A percentile compares a stretch with the other conserved stretches of the same genome.
These are phyloP conservation scores for Hebeloma cylindrosporum DNA, from an alignment of 768 basidiomycete species.

Conservation along the genomic window DNA sequence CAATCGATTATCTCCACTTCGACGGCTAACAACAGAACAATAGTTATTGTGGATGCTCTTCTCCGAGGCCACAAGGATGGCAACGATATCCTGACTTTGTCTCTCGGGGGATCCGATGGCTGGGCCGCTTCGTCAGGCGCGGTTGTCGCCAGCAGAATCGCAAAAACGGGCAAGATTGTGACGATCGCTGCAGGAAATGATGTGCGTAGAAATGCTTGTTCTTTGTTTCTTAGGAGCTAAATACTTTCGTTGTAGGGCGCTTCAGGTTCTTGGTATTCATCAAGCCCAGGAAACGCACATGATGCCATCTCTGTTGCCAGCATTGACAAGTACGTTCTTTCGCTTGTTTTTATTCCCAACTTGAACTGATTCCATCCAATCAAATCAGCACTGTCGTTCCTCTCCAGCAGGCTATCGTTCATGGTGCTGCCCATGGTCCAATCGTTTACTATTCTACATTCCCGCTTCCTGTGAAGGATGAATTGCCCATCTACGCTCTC, in stretches of 20 bases:
- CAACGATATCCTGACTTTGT: conserved; percentile 62
- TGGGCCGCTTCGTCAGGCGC: conserved; percentile 57
- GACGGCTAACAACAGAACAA: too few relatives aligned
- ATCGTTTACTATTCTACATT: conserved; percentile 52
- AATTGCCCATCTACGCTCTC: conserved; percentile 55
- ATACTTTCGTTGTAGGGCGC: conserved; percentile 35
- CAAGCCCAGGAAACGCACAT: conserved; percentile 50
- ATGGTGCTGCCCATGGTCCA: conserved; percentile 43
- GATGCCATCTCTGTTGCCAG: conserved; percentile 57
- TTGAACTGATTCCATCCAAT: not conserved
- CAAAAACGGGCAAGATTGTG: conserved; percentile 55
- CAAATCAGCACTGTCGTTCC: conserved; percentile 53
- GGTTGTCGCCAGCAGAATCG: conserved; percentile 59
- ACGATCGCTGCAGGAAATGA: conserved; percentile 62
- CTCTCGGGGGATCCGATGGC: conserved; percentile 57
- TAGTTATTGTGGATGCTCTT: conserved; percentile 47
- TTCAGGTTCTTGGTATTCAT: conserved; percentile 60
- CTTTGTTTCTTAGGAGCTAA: not conserved
- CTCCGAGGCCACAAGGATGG: conserved; percentile 50
- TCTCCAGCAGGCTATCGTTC: conserved; percentile 51
- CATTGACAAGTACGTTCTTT: conserved; percentile 46
- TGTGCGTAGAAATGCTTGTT: conserved; percentile 39
- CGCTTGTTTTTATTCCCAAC: not conserved
- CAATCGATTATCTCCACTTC: too few relatives aligned
- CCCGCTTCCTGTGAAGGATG: conserved; percentile 43